Evolutionary conservation across 257 asterid species (phyloP).

Genomic region (Ligustrum vulgare): DNA sequence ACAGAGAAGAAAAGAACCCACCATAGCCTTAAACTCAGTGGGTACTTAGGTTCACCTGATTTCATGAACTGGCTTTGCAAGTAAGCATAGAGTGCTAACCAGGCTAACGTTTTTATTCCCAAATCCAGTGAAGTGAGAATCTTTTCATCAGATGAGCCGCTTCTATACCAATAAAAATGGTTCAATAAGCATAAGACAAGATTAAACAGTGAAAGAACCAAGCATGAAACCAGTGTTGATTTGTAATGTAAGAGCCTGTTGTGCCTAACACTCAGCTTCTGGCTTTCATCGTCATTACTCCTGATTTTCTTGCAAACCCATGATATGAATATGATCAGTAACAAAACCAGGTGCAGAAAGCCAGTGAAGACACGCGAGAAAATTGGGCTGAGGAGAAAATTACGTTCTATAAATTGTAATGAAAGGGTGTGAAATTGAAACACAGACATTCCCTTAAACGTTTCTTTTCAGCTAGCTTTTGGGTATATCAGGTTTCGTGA

Average conservation of each 20-base stretch:
- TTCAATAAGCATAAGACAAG: slow-evolving; percentile 45
- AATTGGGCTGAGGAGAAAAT: slow-evolving; percentile 44
- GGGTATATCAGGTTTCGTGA: neutral
- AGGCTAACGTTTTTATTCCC: slow-evolving; percentile 48
- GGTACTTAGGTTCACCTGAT: slow-evolving; percentile 52
- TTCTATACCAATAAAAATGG: slow-evolving; percentile 63
- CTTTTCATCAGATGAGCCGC: slow-evolving; percentile 76
- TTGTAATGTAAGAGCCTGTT: slow-evolving; percentile 31
- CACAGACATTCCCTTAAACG: slow-evolving; percentile 29
- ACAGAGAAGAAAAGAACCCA: slow-evolving; percentile 58
- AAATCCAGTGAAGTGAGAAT: slow-evolving; percentile 55
- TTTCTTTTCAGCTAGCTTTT: neutral
- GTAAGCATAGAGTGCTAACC: slow-evolving; percentile 54
- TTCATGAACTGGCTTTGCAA: slow-evolving; percentile 38
- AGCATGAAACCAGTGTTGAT: slow-evolving; percentile 39
- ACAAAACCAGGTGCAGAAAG: slow-evolving; percentile 51
- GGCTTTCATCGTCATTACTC: slow-evolving; percentile 16
- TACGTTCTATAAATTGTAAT: slow-evolving; percentile 22
- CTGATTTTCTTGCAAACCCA: slow-evolving; percentile 42
- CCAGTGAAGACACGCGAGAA: slow-evolving; percentile 50
- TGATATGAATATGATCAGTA: slow-evolving; percentile 25
- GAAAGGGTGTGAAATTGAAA: slow-evolving; percentile 25
- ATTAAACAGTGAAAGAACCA: slow-evolving; percentile 48
- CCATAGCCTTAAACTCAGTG: slow-evolving; percentile 65
- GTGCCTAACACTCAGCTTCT: slow-evolving; percentile 25